These are phyloP conservation scores for Fusarium paranaense DNA, from an alignment of 2,329 filamentous ascomycete genomes.

Conservation along the genomic window DNA sequence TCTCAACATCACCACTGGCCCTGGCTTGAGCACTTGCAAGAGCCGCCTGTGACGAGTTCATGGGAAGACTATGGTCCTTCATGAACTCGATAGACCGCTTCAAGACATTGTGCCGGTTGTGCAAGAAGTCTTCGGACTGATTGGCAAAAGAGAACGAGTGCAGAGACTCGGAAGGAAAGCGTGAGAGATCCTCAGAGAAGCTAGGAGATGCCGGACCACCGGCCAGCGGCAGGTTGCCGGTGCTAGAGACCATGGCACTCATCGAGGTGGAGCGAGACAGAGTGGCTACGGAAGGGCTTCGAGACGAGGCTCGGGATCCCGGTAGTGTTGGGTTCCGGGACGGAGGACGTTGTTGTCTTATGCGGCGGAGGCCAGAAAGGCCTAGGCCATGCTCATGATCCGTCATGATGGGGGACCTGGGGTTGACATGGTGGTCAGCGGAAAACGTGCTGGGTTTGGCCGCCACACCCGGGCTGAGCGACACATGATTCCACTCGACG, in stretches of 20 bases:
- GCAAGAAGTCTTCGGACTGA: slow-evolving; percentile 90
- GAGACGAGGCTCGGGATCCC: slow-evolving; percentile 70
- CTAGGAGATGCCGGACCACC: slow-evolving; percentile 78
- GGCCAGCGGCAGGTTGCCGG: slow-evolving; percentile 64
- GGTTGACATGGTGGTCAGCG: slow-evolving; percentile 46
- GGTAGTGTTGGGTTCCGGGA: slow-evolving; percentile 74
- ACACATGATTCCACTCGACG: slow-evolving; percentile 42
- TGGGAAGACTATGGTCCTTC: slow-evolving; percentile 86
- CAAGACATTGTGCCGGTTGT: slow-evolving; percentile 91
- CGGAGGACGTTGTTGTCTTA: slow-evolving; percentile 82
- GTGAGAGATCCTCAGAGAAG: slow-evolving; percentile 87
- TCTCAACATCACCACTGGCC: slow-evolving; percentile 83
- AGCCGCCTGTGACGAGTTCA: slow-evolving; percentile 73
- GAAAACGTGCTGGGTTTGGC: slow-evolving; percentile 22
- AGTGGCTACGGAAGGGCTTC: slow-evolving; percentile 66
- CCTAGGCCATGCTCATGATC: slow-evolving; percentile 91
- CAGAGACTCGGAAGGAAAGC: slow-evolving; percentile 94
- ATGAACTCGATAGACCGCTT: slow-evolving; percentile 97
- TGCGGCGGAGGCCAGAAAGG: slow-evolving; percentile 88
- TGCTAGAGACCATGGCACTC: slow-evolving; percentile 71
- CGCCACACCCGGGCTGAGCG: slow-evolving; percentile 28
- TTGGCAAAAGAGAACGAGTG: slow-evolving; percentile 99
- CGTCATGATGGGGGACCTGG: slow-evolving; percentile 82
- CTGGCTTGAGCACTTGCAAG: slow-evolving; percentile 87
- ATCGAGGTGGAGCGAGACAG: slow-evolving; percentile 78